A percentile compares a stretch with the other conserved stretches of the same genome.
phyloP scores from a whole-genome alignment of 441 rosid species.

The Omphalea diandra region DNA sequence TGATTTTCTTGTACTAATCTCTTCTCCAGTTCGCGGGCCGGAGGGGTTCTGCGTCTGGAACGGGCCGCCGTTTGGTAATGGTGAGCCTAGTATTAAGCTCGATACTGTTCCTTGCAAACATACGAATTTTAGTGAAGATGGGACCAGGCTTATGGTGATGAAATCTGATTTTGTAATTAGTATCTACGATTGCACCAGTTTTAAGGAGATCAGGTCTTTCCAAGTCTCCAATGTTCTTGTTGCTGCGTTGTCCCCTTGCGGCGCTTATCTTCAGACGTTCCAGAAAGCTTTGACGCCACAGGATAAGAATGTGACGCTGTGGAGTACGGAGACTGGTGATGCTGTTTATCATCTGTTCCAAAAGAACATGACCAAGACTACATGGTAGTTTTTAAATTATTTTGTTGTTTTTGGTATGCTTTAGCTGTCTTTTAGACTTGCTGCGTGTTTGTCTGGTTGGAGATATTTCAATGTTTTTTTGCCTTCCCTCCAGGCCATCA shows the following conservation, averaged over 20 bases:
- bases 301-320: conserved; percentile 72
- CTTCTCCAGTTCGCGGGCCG: conserved; percentile 59
- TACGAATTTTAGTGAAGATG: conserved; percentile 68
- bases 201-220: conserved; percentile 60
- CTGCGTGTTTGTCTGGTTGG: not conserved
- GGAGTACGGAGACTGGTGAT: conserved; percentile 66
- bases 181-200: conserved; percentile 58
- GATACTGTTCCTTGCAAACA: conserved; percentile 60
- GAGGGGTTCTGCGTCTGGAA: conserved; percentile 71
- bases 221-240: conserved; percentile 56
- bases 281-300: conserved; percentile 75
- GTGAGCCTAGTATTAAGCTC: conserved; percentile 57
- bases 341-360: conserved; percentile 64
- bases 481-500: conserved; percentile 62
- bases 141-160: conserved; percentile 66
- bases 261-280: conserved; percentile 83
- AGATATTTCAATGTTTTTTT: conserved; percentile 17
- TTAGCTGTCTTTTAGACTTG: not conserved
- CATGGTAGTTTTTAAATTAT: conserved; percentile 53
- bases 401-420: not conserved
- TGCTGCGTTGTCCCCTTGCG: conserved; percentile 65
- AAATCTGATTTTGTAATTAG: conserved; percentile 50
- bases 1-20: not conserved
- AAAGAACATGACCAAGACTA: conserved; percentile 71
- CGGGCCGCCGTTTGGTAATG: conserved; percentile 73